Percentiles rank a stretch among this genome's conserved stretches.
phyloP scores from a whole-genome alignment of 768 basidiomycete genomes.

The Leccinum variicolor region DNA sequence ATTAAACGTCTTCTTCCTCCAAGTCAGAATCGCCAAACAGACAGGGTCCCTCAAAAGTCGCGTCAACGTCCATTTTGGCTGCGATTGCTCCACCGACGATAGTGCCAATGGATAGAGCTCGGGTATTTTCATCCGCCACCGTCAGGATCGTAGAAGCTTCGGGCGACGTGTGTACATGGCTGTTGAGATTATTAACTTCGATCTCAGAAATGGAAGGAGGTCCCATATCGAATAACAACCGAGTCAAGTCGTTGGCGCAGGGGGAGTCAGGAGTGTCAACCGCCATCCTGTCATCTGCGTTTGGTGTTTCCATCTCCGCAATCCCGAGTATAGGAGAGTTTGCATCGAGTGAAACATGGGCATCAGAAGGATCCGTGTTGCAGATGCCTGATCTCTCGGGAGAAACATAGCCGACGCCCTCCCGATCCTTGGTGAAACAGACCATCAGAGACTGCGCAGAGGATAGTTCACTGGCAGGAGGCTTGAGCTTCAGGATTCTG shows the following conservation, averaged over 20 bases:
- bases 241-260: neutral
- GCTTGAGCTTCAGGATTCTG: conserved; percentile 20
- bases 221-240: neutral
- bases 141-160: neutral
- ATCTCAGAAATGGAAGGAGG: neutral
- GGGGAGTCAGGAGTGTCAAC: neutral
- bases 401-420: conserved; percentile 26
- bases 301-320: neutral
- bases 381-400: neutral
- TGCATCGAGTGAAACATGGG: neutral
- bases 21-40: conserved; percentile 30
- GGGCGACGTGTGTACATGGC: neutral
- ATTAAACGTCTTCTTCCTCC: conserved; percentile 23
- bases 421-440: conserved; percentile 19
- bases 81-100: neutral
- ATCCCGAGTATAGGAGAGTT: neutral
- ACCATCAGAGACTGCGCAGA: conserved; percentile 1
- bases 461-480: neutral
- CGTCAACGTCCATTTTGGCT: conserved; percentile 1
- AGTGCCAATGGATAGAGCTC: neutral
- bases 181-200: neutral
- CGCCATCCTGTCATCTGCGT: neutral
- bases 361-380: neutral
- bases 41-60: conserved; percentile 24
- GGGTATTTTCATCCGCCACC: neutral